Conservation (phyloP, 1,284 basidiomycete genomes). For the Heliocybe sulcata region DNA sequence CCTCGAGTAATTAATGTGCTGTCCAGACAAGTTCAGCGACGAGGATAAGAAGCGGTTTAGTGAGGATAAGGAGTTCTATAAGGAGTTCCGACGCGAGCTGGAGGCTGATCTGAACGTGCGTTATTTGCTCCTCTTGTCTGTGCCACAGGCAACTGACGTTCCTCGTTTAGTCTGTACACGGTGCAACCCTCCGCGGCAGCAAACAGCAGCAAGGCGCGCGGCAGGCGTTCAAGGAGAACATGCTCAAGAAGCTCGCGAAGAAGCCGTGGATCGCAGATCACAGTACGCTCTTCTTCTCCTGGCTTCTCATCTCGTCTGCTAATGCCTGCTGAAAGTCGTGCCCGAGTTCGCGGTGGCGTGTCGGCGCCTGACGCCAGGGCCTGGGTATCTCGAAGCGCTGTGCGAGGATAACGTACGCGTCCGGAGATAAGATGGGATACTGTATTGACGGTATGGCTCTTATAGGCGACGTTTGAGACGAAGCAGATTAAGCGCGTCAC, state of each 20-base stretch:
- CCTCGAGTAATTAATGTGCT: neutral
- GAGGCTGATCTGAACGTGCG: constrained; percentile 48
- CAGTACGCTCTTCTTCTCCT: constrained; percentile 22
- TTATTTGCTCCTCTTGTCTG: neutral
- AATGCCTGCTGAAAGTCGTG: constrained; percentile 31
- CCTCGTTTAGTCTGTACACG: constrained; percentile 32
- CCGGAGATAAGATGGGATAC: constrained; percentile 5
- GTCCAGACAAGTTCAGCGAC: constrained; percentile 41
- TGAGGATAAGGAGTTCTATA: constrained; percentile 38
- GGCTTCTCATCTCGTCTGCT: neutral
- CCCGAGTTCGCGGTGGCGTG: constrained; percentile 53
- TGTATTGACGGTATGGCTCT: neutral
- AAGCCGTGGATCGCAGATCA: constrained; percentile 55
- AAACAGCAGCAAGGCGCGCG: constrained; percentile 33
- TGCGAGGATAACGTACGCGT: constrained; percentile 45
- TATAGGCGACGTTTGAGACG: constrained; percentile 48
- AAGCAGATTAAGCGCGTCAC: constrained; percentile 42
- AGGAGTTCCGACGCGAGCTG: constrained; percentile 39
- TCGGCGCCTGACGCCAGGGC: constrained; percentile 55
- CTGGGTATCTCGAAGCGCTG: constrained; percentile 58
- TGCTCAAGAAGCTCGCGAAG: constrained; percentile 43
- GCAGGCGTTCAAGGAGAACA: constrained; percentile 34
- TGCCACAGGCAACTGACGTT: neutral
- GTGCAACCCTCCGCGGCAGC: constrained; percentile 34
- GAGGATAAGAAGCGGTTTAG: constrained; percentile 43